These are phyloP conservation scores for Ziziphus jujuba DNA, from an alignment of 306 rosid species.

Conservation along the genomic window DNA sequence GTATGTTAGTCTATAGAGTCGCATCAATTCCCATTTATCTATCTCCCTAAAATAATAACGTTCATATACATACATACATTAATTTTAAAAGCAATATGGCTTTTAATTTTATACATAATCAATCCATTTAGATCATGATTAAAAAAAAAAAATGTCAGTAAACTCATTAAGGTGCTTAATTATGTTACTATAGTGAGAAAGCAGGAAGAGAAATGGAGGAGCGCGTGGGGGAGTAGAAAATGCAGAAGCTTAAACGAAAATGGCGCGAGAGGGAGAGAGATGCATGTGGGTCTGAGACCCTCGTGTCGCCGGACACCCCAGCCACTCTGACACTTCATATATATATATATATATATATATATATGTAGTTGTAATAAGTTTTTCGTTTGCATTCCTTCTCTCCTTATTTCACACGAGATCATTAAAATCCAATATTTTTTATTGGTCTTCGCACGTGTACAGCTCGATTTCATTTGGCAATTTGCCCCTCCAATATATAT, in stretches of 20 bases:
- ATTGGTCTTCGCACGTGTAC: conserved; percentile 55
- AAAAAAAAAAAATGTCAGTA: too few relatives aligned
- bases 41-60: too few relatives aligned
- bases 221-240: conserved; percentile 4
- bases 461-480: conserved; percentile 41
- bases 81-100: too few relatives aligned
- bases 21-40: too few relatives aligned
- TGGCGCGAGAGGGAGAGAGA: background rate
- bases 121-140: too few relatives aligned
- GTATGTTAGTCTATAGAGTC: too few relatives aligned
- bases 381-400: background rate
- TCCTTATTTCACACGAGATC: conserved; percentile 35
- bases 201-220: background rate
- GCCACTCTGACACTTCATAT: conserved; percentile 41
- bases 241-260: background rate
- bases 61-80: too few relatives aligned
- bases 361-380: background rate
- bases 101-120: too few relatives aligned
- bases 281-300: conserved; percentile 54
- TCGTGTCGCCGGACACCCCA: conserved; percentile 56
- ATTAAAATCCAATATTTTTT: conserved; percentile 1
- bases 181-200: too few relatives aligned
- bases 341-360: background rate
- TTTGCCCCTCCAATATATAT: background rate
- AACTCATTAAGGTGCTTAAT: too few relatives aligned